These are phyloP conservation scores for Amborella trichopoda DNA, from an alignment of 164 flowering plant genomes.

Conservation along the genomic window DNA sequence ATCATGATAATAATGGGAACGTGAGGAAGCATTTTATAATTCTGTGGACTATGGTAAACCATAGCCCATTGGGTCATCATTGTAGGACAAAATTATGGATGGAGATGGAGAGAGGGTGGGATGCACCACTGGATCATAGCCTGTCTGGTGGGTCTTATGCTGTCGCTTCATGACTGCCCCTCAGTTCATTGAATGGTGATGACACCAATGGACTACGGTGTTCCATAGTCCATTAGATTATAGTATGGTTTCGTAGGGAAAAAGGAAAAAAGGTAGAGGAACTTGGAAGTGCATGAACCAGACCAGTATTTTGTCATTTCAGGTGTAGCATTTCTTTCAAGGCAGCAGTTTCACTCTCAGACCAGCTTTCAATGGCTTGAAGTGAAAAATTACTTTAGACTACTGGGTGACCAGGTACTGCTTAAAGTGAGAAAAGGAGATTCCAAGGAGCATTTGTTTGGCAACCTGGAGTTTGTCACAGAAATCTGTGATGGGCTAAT, in stretches of 20 bases:
- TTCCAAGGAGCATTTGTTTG: background rate
- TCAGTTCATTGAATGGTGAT: background rate
- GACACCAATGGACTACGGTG: background rate
- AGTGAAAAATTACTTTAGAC: constrained; percentile 14
- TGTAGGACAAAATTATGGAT: no score
- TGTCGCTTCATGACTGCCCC: no score
- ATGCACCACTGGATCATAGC: no score
- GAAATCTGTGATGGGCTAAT: no score
- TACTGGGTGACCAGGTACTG: constrained; percentile 14
- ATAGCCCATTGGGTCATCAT: no score
- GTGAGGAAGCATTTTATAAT: no score
- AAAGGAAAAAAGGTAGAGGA: constrained; percentile 6
- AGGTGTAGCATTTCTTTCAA: constrained; percentile 12
- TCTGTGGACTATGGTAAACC: no score
- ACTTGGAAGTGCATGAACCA: constrained; percentile 14
- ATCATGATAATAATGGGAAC: no score
- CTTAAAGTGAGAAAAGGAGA: constrained; percentile 3
- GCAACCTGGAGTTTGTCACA: no score
- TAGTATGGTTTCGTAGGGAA: background rate
- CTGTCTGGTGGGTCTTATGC: no score
- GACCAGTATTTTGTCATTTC: constrained; percentile 19
- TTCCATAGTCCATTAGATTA: background rate
- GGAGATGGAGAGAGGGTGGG: no score
- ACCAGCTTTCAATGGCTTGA: constrained; percentile 13
- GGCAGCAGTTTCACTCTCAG: constrained; percentile 19